Percentiles rank a stretch among this genome's conserved stretches.
These are phyloP conservation scores for Plasmodium vivax DNA, from an alignment of 169 alveolate genomes.

Conservation along the genomic window DNA sequence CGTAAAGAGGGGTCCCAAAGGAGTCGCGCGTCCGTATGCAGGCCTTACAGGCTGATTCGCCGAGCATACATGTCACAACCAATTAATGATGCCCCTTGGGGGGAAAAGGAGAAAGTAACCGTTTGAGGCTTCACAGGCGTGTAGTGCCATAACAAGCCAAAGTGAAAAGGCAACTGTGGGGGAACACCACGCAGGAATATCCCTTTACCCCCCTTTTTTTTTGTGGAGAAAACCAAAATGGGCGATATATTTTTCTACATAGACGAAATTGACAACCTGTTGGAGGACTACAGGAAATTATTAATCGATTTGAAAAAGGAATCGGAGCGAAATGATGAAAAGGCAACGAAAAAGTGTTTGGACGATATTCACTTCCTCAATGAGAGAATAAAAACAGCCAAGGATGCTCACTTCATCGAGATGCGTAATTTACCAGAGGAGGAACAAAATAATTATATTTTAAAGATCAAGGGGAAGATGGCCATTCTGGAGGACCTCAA, in stretches of 20 bases:
- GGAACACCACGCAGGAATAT: not conserved
- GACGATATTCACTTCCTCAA: constrained; percentile 36
- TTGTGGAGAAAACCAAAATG: constrained; percentile 22
- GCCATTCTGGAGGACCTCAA: constrained; percentile 34
- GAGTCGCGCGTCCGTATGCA: not conserved
- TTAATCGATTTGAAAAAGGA: constrained; percentile 23
- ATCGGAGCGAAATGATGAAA: constrained; percentile 10
- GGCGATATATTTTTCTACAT: constrained; percentile 33
- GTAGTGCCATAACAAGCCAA: not conserved
- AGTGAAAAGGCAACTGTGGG: not conserved
- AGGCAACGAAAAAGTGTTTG: constrained; percentile 16
- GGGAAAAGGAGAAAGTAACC: not conserved
- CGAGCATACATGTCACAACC: not conserved
- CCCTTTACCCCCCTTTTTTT: not conserved
- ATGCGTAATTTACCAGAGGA: constrained; percentile 45
- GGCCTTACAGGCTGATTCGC: not conserved
- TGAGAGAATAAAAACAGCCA: constrained; percentile 70
- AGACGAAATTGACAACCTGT: constrained; percentile 54
- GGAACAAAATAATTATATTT: constrained; percentile 26
- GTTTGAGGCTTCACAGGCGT: not conserved
- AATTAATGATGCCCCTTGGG: not conserved
- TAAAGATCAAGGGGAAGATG: constrained; percentile 53
- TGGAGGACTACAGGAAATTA: constrained; percentile 55
- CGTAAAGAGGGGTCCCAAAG: not conserved
- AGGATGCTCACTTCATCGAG: constrained; percentile 72